Base-by-base conservation (phyloP, 257 asterid species). In the Coffea canephora region DNA sequence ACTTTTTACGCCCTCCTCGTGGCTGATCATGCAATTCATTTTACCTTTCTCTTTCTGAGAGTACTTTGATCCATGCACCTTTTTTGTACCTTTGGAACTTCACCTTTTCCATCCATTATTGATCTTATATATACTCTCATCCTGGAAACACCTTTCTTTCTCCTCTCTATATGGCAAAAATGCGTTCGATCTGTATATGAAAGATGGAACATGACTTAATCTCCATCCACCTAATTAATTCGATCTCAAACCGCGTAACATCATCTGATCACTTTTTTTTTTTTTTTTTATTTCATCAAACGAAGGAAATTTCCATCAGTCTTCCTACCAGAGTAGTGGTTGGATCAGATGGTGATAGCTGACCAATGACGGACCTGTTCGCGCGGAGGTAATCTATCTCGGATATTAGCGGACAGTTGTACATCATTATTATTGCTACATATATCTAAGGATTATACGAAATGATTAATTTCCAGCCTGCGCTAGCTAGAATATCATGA, bases 1-100 rank as follows among this genome's bases (percentile, higher is more conserved):
- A 75, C 94, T 90, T 90, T 93, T 89, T 79, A 8, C 69, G 31
- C 82, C 79, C 87, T 78, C 87, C 89, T 90, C 92, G 90, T 88
- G 92, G 87, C 84, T 86, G 85, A 82, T 86, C 89, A 55, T 61
- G 23, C 77, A 86, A 54, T 78, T 65, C 73, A 45, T 59, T 61
- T 66, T 61, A 49, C 65, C 86, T 80, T 75, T 62, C 72, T 52
- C 78, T 74, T 80, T 80, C 74, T 72, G 78, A 84, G 88, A 87
- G 71, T 74, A 81, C 91, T 93, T 92, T 89, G 83, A 86, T 87
- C 87, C 84, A 85, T 84, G 49, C 89, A 85, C 83, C 93, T 85
- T 88, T 90, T 82, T 82, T 65, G 75, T 76, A 79, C 77, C 92
- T 88, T 89, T 89, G 79, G 85, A 86, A 79, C 88, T 83, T 78